Percentiles rank a stretch among this genome's conserved stretches.
Conservation (phyloP, 2,329 filamentous ascomycete species). For the Metarhizium humberi region DNA sequence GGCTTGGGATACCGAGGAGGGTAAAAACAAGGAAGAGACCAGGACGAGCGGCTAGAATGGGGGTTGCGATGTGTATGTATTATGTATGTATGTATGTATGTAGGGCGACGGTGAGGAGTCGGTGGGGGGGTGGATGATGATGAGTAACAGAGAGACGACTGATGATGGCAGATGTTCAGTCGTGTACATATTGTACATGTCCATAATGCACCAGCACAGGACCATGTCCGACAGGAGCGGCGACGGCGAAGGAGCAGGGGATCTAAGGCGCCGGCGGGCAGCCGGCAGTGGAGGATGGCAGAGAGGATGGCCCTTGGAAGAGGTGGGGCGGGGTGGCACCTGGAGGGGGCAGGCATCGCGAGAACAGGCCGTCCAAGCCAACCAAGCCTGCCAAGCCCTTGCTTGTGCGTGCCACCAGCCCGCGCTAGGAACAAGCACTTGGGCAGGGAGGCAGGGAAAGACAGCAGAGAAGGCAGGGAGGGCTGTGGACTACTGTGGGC, state of each 20-base stretch:
- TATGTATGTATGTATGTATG: no score
- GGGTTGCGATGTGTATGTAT: no score
- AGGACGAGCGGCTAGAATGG: no score
- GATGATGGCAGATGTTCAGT: no score
- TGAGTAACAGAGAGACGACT: no score
- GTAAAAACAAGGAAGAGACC: no score
- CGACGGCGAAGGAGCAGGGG: not conserved
- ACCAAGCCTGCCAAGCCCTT: not conserved
- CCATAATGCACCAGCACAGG: not conserved
- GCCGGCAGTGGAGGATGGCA: not conserved
- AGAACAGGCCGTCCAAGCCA: not conserved
- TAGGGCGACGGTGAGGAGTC: no score
- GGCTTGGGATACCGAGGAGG: no score
- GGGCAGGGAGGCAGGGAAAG: not conserved
- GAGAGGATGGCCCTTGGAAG: not conserved
- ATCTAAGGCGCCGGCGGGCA: not conserved
- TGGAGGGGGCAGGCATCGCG: not conserved
- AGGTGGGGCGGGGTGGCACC: slow-evolving; percentile 2
- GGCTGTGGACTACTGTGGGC: not conserved
- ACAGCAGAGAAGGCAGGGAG: not conserved
- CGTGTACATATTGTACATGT: no score
- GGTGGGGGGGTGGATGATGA: no score
- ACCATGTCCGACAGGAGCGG: not conserved
- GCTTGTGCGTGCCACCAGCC: not conserved
- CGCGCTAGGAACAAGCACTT: not conserved